Percentiles rank a stretch among this genome's conserved stretches.
phyloP scores from a whole-genome alignment of 169 alveolate species.

The Plasmodium sp. region DNA sequence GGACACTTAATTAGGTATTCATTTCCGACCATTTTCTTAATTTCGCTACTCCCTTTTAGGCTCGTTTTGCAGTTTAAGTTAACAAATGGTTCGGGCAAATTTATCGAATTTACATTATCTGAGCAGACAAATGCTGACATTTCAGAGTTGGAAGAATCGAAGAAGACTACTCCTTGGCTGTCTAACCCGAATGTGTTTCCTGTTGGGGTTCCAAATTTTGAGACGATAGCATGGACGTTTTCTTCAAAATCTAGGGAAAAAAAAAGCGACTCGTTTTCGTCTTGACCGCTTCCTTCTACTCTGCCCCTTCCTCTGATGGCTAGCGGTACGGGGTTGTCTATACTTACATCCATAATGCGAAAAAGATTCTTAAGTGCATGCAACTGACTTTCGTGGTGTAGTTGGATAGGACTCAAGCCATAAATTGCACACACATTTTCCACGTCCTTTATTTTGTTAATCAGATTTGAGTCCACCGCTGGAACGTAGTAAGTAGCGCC shows the following conservation, averaged over 20 bases:
- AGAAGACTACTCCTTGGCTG: constrained; percentile 72
- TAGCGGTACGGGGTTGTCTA: constrained; percentile 76
- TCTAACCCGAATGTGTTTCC: constrained; percentile 79
- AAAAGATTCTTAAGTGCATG: constrained; percentile 42
- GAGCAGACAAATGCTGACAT: constrained; percentile 84
- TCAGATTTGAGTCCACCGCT: constrained; percentile 31
- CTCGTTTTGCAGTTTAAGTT: constrained; percentile 85
- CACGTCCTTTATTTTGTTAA: constrained; percentile 63
- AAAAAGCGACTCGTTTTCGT: background rate
- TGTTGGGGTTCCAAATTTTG: constrained; percentile 50
- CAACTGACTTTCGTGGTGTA: constrained; percentile 66
- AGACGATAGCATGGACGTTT: constrained; percentile 58
- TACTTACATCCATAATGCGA: constrained; percentile 57
- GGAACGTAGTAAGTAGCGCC: constrained; percentile 89
- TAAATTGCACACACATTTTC: constrained; percentile 72
- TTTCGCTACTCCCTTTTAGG: constrained; percentile 79
- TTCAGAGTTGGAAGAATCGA: constrained; percentile 82
- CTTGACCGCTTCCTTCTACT: background rate
- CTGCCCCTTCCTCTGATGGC: constrained; percentile 71
- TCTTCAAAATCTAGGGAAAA: constrained; percentile 78
- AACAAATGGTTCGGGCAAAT: constrained; percentile 79
- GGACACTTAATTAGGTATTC: constrained; percentile 87
- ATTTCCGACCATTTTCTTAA: constrained; percentile 86
- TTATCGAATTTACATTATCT: constrained; percentile 75
- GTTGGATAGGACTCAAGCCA: constrained; percentile 77